Base-by-base conservation (phyloP, 1,139 yeast species). In the Arxiozyma bovina region DNA sequence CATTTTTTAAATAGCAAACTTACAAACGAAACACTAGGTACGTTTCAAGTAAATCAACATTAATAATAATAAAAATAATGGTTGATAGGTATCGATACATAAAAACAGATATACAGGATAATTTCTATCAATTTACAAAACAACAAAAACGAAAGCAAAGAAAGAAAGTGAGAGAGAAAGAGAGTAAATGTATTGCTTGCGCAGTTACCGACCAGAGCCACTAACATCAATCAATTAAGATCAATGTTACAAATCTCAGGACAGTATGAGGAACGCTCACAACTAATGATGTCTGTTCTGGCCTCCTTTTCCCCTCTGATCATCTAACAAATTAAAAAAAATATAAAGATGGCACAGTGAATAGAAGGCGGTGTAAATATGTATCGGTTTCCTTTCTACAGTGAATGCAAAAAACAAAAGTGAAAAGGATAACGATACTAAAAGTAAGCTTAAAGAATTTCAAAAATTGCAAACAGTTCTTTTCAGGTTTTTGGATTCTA, bases 201-300 rank as follows among this genome's bases (percentile, higher is more conserved):
- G 70, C 68, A 66, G 70, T 62, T 66, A 66, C 69, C 70, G 65
- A 65, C 63, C 59, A 57, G 59, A 53, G 65, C 67, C 65, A 61
- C 47, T 44, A 34, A 38, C 53, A 53, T 53, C 51, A 44, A 50
- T 41, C 42, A 25, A 18, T 47, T 48, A 40, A 42, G 34, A 50
- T 57, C 51, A 45, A 47, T 21, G 49, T 38, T 46, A 46, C 34
- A 46, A 48, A 61, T 59, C 62, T 54, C 57, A 60, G 57, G 62
- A 62, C 69, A 66, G 70, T 67, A 67, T 67, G 70, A 67, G 70
- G 70, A 67, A 49, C 70, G 70, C 68, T 64, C 66, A 60, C 49
- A 38, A 46, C 41, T 21, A 46, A 46, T 23, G 40, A 27, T 44
- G 20, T 21, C 65, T 60, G 43, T 43, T 67, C 70, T 66, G 58